These are phyloP conservation scores for Talaromyces piceae DNA, from an alignment of 2,329 filamentous ascomycete species.

Conservation along the genomic window DNA sequence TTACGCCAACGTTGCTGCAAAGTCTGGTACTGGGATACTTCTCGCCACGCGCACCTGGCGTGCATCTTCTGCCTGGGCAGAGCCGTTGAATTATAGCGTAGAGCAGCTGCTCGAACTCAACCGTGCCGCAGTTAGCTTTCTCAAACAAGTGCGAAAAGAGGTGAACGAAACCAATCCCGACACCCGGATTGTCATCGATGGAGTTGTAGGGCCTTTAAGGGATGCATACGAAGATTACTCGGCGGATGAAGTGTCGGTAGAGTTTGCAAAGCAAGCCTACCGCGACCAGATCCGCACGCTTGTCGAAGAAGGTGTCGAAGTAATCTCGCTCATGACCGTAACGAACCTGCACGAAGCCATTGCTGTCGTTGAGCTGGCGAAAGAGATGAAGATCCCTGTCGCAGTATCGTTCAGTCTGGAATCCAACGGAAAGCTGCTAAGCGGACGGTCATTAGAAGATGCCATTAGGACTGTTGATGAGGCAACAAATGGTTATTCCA, in stretches of 20 bases:
- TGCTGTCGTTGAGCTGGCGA: conserved; percentile 7
- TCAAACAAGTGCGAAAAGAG: background rate
- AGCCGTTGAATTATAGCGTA: conserved; percentile 2
- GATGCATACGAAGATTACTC: conserved; percentile 8
- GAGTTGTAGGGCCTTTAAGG: conserved; percentile 4
- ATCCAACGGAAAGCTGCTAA: conserved; percentile 2
- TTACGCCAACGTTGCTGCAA: conserved; percentile 6
- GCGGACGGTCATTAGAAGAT: conserved; percentile 1
- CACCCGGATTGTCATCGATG: conserved; percentile 2
- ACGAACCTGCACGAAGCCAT: conserved; percentile 8
- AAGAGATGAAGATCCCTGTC: conserved; percentile 3
- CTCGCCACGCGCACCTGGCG: conserved; percentile 13
- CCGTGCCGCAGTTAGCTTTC: background rate
- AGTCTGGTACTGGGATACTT: conserved; percentile 8
- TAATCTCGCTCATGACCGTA: conserved; percentile 5
- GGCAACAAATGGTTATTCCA: background rate
- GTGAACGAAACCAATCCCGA: background rate
- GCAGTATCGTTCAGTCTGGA: conserved; percentile 6
- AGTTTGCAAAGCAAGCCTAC: conserved; percentile 1
- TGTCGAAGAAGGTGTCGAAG: conserved; percentile 7
- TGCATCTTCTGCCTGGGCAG: conserved; percentile 10
- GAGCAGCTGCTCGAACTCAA: conserved; percentile 2
- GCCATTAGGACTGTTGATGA: conserved; percentile 2
- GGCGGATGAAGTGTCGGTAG: background rate
- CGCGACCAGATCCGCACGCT: conserved; percentile 2